Base-by-base conservation (phyloP, 2,329 filamentous ascomycete genomes). In the Colletotrichum plurivorum region DNA sequence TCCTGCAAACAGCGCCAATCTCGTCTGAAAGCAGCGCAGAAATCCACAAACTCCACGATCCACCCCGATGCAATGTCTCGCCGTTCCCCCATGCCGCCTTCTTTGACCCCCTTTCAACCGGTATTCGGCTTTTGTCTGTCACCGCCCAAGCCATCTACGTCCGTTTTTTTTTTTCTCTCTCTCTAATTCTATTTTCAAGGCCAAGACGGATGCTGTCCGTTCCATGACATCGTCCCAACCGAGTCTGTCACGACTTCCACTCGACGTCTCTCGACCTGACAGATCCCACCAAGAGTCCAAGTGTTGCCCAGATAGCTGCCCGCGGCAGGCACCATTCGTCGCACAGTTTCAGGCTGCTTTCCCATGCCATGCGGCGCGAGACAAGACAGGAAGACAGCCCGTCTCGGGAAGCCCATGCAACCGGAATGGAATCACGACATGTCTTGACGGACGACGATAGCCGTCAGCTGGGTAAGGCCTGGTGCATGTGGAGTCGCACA, bases 311-410 rank as follows among this genome's bases (percentile, higher is more conserved):
- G n/a, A 18, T 49, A 49, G 22, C 49, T 53, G 25, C 13, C 49
- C 20, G 13, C 27, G 22, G 13, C 54, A 52, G 48, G 62, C 49
- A 54, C 10, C 22, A 41, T 49, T 12, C 22, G 61, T 55, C 25
- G 43, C 13, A 55, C 61, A 54, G 61, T 66, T 60, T 55, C 54
- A 69, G 61, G 27, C 66, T 36, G 54, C 49, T 46, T 59, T 49
- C 36, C 46, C 43, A 55, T 39, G 41, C 43, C 41, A 49, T 60
- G 54, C 41, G n/a, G 39, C 22, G n/a, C 54, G 43, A 59, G 31
- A 31, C 66, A 43, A 41, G 61, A 66, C 59, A 66, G 25, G 51
- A 41, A 31, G 52, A n/a, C 25, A 41, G 41, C 41, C 9, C 49
- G 51, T 62, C 27, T 62, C 25, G 43, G 56, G 49, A 49, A 43